phyloP scores from a whole-genome alignment of 441 rosid species.

The Erodium texanum region DNA sequence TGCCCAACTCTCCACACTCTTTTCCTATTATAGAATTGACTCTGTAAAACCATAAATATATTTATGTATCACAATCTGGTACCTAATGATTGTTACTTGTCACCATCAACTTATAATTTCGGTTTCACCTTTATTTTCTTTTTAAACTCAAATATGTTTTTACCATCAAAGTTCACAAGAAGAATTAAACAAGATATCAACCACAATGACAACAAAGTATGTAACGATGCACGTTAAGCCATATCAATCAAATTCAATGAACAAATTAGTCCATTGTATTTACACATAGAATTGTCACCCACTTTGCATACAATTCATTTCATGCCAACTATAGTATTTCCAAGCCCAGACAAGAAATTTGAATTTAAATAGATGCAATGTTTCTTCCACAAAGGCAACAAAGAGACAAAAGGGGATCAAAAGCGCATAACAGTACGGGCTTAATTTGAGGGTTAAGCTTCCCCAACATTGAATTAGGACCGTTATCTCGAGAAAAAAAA shows the following conservation, averaged over 20 bases:
- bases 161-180: neutral
- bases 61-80: no score
- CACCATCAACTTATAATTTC: neutral
- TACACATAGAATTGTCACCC: neutral
- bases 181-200: no score
- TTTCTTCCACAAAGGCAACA: neutral
- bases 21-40: neutral
- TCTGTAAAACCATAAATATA: no score
- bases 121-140: neutral
- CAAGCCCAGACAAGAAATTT: neutral
- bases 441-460: neutral
- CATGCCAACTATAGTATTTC: neutral
- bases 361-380: neutral
- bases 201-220: neutral
- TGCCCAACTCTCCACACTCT: neutral
- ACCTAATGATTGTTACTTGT: no score
- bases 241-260: neutral
- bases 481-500: neutral
- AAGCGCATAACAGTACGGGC: neutral
- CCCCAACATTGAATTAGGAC: constrained; percentile 23
- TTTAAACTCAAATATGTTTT: neutral
- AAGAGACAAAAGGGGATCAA: neutral
- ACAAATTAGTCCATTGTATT: neutral
- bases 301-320: neutral
- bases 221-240: neutral